Conservation (phyloP, 2,329 filamentous ascomycete species). For the Curvularia eragrostidis region DNA sequence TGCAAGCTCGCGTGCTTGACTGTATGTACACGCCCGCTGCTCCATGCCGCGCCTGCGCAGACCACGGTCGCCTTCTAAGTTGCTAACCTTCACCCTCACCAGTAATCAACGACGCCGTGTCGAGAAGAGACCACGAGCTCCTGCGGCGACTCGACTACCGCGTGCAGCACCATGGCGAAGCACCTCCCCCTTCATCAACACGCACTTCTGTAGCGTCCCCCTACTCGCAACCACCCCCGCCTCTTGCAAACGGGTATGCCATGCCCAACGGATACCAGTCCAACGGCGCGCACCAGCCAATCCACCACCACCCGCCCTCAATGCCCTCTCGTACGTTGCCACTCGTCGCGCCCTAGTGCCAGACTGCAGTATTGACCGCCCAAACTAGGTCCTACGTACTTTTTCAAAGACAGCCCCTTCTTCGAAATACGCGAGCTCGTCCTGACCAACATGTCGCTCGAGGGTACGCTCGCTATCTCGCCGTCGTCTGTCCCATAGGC, state of each 20-base stretch:
- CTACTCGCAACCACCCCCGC: conserved; percentile 24
- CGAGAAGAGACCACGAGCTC: conserved; percentile 41
- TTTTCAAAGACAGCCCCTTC: conserved; percentile 83
- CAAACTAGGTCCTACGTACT: conserved; percentile 51
- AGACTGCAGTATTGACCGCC: background rate
- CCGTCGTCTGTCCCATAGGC: conserved; percentile 10
- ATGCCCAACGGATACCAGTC: conserved; percentile 31
- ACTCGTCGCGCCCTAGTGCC: conserved; percentile 20
- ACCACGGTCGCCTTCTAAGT: conserved; percentile 1
- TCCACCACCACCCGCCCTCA: conserved; percentile 26
- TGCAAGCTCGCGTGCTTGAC: conserved; percentile 78
- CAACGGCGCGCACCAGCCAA: conserved; percentile 19
- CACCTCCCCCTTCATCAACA: conserved; percentile 39
- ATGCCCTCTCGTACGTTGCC: conserved; percentile 26
- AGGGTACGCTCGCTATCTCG: conserved; percentile 69
- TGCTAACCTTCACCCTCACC: conserved; percentile 33
- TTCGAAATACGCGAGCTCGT: conserved; percentile 74
- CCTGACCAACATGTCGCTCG: conserved; percentile 70
- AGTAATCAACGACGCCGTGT: conserved; percentile 51
- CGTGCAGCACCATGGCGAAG: conserved; percentile 50
- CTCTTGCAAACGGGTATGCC: conserved; percentile 31
- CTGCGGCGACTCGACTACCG: conserved; percentile 51
- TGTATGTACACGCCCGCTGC: conserved; percentile 65
- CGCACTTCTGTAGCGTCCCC: conserved; percentile 28
- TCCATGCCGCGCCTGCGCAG: background rate